A percentile compares a stretch with the other conserved stretches of the same genome.
Conservation (phyloP, 805 yeast species). For the Zygotorulaspora sp. region DNA sequence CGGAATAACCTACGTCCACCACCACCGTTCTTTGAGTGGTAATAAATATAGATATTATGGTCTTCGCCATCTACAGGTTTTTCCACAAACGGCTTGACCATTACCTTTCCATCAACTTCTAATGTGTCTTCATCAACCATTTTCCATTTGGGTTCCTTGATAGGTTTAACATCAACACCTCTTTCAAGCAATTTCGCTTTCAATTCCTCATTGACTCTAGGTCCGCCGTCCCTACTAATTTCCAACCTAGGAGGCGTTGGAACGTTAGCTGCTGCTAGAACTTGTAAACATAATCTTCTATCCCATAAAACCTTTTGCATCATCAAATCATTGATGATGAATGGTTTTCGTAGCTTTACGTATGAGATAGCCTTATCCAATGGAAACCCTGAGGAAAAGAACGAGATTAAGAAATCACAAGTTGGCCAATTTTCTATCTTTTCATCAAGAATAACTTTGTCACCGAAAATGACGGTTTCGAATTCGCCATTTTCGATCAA, state of each 20-base stretch:
- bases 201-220: conserved; percentile 69
- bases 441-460: conserved; percentile 92
- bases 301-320: conserved; percentile 98
- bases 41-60: conserved; percentile 92
- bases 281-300: conserved; percentile 76
- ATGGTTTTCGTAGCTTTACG: conserved; percentile 86
- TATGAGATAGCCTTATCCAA: conserved; percentile 90
- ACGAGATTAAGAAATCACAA: conserved; percentile 89
- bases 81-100: conserved; percentile 92
- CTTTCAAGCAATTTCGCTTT: conserved; percentile 52
- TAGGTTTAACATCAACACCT: conserved; percentile 47
- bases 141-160: conserved; percentile 70
- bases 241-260: conserved; percentile 87
- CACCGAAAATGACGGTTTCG: conserved; percentile 95
- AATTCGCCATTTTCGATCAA: conserved; percentile 91
- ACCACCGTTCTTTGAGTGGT: conserved; percentile 85
- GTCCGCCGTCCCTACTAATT: conserved; percentile 96
- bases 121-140: conserved; percentile 87
- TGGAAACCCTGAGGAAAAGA: conserved; percentile 95
- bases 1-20: conserved; percentile 94
- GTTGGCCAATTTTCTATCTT: conserved; percentile 96
- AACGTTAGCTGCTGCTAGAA: conserved; percentile 76
- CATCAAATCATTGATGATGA: conserved; percentile 76
- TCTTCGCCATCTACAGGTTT: conserved; percentile 99
- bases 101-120: conserved; percentile 62